Conservation (phyloP, 1,139 yeast genomes). For the Petasospora rhodanensis region DNA sequence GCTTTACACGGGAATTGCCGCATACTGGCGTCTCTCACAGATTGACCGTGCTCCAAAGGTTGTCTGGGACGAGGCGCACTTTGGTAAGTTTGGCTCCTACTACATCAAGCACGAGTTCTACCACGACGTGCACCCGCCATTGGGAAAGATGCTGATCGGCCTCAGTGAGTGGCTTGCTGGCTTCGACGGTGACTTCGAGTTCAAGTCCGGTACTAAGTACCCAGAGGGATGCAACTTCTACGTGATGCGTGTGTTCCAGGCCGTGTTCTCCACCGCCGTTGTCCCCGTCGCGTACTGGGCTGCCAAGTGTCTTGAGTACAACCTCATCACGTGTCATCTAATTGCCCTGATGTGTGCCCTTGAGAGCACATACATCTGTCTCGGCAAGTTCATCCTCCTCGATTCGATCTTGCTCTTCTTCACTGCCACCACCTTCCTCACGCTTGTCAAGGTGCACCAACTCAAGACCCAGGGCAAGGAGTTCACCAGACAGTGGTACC, state of each 20-base stretch:
- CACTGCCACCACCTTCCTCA: constrained; percentile 57
- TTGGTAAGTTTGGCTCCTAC: constrained; percentile 56
- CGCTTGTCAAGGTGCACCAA: constrained; percentile 51
- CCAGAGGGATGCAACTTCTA: constrained; percentile 53
- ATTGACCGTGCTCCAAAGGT: constrained; percentile 64
- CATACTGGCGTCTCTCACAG: constrained; percentile 61
- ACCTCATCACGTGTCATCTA: constrained; percentile 44
- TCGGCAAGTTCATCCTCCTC: constrained; percentile 66
- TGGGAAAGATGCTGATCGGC: constrained; percentile 68
- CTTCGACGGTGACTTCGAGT: constrained; percentile 60
- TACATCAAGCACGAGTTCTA: constrained; percentile 63
- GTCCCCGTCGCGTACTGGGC: constrained; percentile 64
- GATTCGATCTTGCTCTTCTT: constrained; percentile 73
- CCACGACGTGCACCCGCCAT: constrained; percentile 78
- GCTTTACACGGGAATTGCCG: constrained; percentile 53
- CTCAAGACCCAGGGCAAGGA: constrained; percentile 36
- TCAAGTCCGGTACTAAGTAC: constrained; percentile 55
- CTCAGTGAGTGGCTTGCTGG: constrained; percentile 65
- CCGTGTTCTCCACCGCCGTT: constrained; percentile 56
- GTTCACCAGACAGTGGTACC: constrained; percentile 41
- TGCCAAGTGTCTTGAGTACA: constrained; percentile 44
- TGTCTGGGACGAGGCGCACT: constrained; percentile 97
- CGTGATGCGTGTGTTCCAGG: constrained; percentile 64
- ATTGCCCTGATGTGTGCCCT: constrained; percentile 55
- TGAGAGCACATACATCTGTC: constrained; percentile 61